Evolutionary conservation across 1,284 basidiomycete genomes (phyloP), one percentile per base, ranked within the genome.

Genomic region (Puccinia brachypodii): DNA sequence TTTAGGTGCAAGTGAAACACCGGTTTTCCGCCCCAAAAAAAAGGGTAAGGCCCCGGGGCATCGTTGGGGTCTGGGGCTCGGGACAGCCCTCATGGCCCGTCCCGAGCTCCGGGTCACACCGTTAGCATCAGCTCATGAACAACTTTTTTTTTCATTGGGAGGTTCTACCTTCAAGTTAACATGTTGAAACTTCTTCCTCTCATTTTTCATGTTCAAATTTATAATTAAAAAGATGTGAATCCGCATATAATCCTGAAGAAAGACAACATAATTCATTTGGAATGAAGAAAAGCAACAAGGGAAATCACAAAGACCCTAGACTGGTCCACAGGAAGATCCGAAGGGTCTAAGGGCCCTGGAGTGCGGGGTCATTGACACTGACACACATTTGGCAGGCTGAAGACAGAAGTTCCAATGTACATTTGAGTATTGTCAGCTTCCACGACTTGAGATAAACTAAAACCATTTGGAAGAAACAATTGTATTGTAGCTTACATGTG

Each of bases 401-500:
- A 64, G 33, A 14, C 22, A n/a, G n/a, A n/a, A n/a, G n/a, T n/a
- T n/a, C n/a, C n/a, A 38, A 38, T 16, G 3, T 25, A 3, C 53
- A 56, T 8, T 25, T 58, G 31, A 58, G n/a, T n/a, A n/a, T 16
- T 25, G 33, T 64, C 16, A 64, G 62, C 19, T 64, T 6, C 33
- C 62, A 31, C 36, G 3, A 2, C 38, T 38, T 40, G 2, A n/a
- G 25, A 7, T 31, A 38, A 13, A 40, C 2, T 22, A 36, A 36
- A 40, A 36, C 16, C 13, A 36, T n/a, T n/a, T n/a, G n/a, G n/a
- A n/a, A n/a, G n/a, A n/a, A n/a, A n/a, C n/a, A n/a, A n/a, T n/a
- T n/a, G n/a, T n/a, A n/a, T n/a, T n/a, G n/a, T 50, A 40, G 53
- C 73, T 75, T 58, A 75, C 73, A 56, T 13, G 73, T 62, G 50